Evolutionary conservation across 23 red algal genomes (phyloP), one percentile per base, ranked within the genome.

Genomic region (Agarophyton chilense): DNA sequence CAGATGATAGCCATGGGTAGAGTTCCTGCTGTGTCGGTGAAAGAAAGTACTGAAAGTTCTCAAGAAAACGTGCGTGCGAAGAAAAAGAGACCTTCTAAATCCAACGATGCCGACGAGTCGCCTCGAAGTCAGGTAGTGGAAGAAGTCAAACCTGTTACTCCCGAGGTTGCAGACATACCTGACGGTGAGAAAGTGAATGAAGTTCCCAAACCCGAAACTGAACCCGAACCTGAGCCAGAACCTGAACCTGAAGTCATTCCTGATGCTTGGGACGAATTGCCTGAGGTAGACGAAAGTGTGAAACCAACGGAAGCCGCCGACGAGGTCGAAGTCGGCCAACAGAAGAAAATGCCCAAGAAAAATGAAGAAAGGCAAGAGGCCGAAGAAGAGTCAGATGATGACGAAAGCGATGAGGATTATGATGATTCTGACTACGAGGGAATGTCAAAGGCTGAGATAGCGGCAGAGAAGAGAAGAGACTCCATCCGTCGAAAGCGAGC

Each of bases 1-100:
- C 97, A 95, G 67, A 55, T 84, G 18, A 82, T 94, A 38, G 85
- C 73, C 12, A 40, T 52, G 51, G 97, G 97, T 21, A n/a, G 58
- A 28, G 83, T 99, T 19, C 74, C 94, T 16, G 58, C 82, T 26
- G 83, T 54, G 6, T 40, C 75, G 41, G 2, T 26, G 18, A 24
- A 10, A 18, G 50, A 80, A n/a, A 16, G 10, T 11, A 26, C 46
- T 52, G 74, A 60, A 33, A 39, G 34, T 9, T 17, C 39, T 33
- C 26, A 82, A 25, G 52, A 50, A 47, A 49, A 43, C 24, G 14
- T 61, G 13, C 55, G 90, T 46, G 22, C 34, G 28, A 74, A n/a
- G 39, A 33, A 44, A 31, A 55, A 50, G 32, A 80, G 58, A 36
- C 10, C 65, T 6, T 4, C 24, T 0, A 52, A 40, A 10, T 21